Conservation (phyloP, 768 basidiomycete species). For the Mycena capillaripes region DNA sequence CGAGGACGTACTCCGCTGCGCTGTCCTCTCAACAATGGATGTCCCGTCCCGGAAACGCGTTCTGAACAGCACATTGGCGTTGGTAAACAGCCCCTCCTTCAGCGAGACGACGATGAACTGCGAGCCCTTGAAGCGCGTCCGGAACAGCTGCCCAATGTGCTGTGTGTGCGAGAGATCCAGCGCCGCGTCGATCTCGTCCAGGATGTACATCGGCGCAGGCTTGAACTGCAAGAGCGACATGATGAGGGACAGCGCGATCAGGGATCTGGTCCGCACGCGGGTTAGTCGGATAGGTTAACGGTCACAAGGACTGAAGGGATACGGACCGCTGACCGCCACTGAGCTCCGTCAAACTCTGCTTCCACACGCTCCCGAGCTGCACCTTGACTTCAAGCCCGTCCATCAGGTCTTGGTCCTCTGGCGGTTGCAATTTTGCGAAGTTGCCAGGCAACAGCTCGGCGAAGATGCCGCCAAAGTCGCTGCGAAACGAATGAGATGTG, state of each 20-base stretch:
- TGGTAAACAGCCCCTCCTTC: conserved; percentile 97
- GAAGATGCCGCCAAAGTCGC: conserved; percentile 97
- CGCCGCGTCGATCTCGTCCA: conserved; percentile 99
- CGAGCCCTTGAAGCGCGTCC: conserved; percentile 95
- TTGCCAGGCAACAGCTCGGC: conserved; percentile 96
- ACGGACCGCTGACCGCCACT: conserved; percentile 96
- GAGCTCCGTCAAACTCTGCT: conserved; percentile 95
- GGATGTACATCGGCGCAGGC: conserved; percentile 98
- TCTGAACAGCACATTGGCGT: conserved; percentile 96
- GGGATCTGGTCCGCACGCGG: conserved; percentile 70
- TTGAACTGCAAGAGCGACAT: conserved; percentile 99
- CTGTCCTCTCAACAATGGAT: conserved; percentile 88
- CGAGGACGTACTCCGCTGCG: conserved; percentile 68
- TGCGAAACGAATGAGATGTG: no score
- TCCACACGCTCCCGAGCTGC: conserved; percentile 95
- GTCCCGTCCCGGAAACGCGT: conserved; percentile 96
- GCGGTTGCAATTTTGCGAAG: conserved; percentile 94
- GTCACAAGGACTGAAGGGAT: background rate
- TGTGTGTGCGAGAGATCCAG: conserved; percentile 97
- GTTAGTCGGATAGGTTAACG: conserved; percentile 1
- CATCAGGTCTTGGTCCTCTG: conserved; percentile 94
- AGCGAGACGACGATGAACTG: conserved; percentile 98
- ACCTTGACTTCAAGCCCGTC: conserved; percentile 98
- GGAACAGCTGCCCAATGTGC: conserved; percentile 98
- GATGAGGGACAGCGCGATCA: conserved; percentile 97